These are phyloP conservation scores for Candolleomyces eurysporus DNA, from an alignment of 768 basidiomycete genomes.

Conservation along the genomic window DNA sequence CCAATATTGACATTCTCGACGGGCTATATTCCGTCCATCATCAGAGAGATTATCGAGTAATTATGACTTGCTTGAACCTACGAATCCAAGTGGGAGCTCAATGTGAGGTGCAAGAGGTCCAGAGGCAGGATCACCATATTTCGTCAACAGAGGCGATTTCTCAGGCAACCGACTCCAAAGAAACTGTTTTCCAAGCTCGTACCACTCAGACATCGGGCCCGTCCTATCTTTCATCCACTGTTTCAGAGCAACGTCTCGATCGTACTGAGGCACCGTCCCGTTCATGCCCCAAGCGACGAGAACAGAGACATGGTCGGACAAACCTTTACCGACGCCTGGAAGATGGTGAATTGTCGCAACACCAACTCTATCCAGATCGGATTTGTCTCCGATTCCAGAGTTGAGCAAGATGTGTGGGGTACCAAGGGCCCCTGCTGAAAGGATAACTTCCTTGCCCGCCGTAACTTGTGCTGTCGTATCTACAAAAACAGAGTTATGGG, in stretches of 20 bases:
- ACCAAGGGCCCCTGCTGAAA: conserved; percentile 26
- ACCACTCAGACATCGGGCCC: no score
- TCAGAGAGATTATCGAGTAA: background rate
- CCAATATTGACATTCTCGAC: background rate
- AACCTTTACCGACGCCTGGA: conserved; percentile 22
- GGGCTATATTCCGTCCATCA: background rate
- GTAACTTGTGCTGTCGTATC: conserved; percentile 23
- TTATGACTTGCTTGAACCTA: background rate
- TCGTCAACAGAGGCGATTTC: no score
- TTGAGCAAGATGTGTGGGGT: conserved; percentile 24
- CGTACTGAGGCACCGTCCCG: no score
- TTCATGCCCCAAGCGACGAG: no score
- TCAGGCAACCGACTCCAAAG: no score
- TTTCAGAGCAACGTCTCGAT: no score
- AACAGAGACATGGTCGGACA: conserved; percentile 21
- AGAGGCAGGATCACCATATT: conserved; percentile 20
- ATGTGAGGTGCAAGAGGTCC: conserved; percentile 23
- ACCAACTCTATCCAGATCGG: conserved; percentile 13
- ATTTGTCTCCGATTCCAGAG: conserved; percentile 25
- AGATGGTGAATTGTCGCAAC: conserved; percentile 16
- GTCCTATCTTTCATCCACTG: no score
- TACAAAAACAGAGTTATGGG: background rate
- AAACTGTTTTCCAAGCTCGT: no score
- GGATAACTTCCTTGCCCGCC: conserved; percentile 48
- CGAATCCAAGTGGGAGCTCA: conserved; percentile 13